phyloP scores from a whole-genome alignment of 352 stramenopile genomes.

The Peronospora destructor region DNA sequence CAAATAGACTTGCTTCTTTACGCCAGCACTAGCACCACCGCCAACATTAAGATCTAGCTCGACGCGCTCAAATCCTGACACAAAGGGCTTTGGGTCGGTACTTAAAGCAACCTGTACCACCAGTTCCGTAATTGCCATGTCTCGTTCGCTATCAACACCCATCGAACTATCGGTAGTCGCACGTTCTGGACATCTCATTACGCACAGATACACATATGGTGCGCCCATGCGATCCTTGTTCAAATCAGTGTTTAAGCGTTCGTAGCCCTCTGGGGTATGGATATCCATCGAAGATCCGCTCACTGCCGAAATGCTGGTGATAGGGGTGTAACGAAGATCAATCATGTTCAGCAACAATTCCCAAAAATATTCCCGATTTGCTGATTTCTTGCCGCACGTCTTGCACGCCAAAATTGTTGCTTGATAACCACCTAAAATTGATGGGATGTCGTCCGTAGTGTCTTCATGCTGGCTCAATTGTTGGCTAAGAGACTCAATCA shows the following conservation, averaged over 20 bases:
- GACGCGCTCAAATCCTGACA: conserved; percentile 71
- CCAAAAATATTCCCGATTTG: conserved; percentile 86
- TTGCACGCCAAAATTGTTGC: conserved; percentile 82
- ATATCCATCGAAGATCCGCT: conserved; percentile 70
- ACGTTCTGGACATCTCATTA: conserved; percentile 61
- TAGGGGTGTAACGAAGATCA: conserved; percentile 81
- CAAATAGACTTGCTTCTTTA: conserved; percentile 84
- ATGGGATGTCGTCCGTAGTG: conserved; percentile 49
- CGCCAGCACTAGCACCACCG: conserved; percentile 33
- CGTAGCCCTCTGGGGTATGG: conserved; percentile 51
- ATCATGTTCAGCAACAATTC: conserved; percentile 87
- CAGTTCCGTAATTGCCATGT: conserved; percentile 74
- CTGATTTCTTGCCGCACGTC: conserved; percentile 66
- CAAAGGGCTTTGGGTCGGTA: conserved; percentile 50
- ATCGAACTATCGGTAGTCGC: conserved; percentile 24
- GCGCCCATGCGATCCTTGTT: conserved; percentile 78
- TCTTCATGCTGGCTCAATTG: conserved; percentile 57
- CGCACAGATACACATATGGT: conserved; percentile 80
- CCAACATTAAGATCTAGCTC: conserved; percentile 79
- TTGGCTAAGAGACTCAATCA: conserved; percentile 75
- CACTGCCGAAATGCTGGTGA: conserved; percentile 71
- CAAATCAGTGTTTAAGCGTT: conserved; percentile 76
- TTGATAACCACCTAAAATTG: conserved; percentile 76
- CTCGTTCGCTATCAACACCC: conserved; percentile 21
- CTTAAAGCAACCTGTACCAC: conserved; percentile 59